Percentiles rank a stretch among this genome's conserved stretches.
These are phyloP conservation scores for Biscutella auriculata DNA, from an alignment of 441 rosid species.

Conservation along the genomic window DNA sequence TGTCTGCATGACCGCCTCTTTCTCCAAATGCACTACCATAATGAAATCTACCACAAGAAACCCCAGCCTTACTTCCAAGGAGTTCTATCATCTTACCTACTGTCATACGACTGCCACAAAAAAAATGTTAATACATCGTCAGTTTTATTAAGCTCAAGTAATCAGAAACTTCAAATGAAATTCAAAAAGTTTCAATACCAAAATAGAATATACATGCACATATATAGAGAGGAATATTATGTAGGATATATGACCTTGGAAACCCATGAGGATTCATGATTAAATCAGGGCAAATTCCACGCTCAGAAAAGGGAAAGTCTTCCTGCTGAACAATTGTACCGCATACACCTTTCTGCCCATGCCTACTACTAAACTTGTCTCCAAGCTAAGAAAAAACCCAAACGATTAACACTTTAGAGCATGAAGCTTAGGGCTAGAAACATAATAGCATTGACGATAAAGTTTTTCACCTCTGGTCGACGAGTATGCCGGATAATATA, in stretches of 20 bases:
- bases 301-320: conserved; percentile 94
- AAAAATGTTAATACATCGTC: neutral
- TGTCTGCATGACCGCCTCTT: conserved; percentile 90
- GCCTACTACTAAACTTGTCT: conserved; percentile 96
- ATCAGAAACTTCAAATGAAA: neutral
- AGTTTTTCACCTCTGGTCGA: conserved; percentile 72
- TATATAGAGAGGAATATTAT: neutral
- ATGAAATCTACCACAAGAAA: conserved; percentile 74
- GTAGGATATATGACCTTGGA: conserved; percentile 51
- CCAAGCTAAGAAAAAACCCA: conserved; percentile 46
- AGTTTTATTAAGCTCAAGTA: neutral
- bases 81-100: conserved; percentile 99
- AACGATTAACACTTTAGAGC: neutral
- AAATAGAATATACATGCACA: neutral
- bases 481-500: conserved; percentile 81
- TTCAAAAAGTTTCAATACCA: neutral
- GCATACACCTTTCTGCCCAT: conserved; percentile 97
- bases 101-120: conserved; percentile 79
- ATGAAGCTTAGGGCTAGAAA: neutral
- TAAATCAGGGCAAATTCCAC: conserved; percentile 93
- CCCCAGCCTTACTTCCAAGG: conserved; percentile 92
- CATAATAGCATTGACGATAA: neutral
- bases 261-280: conserved; percentile 99
- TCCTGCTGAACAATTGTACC: conserved; percentile 91
- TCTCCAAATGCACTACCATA: conserved; percentile 99